Evolutionary conservation across 176 grass and related monocot genomes (phyloP).

Genomic region (Oryza glaberrima): DNA sequence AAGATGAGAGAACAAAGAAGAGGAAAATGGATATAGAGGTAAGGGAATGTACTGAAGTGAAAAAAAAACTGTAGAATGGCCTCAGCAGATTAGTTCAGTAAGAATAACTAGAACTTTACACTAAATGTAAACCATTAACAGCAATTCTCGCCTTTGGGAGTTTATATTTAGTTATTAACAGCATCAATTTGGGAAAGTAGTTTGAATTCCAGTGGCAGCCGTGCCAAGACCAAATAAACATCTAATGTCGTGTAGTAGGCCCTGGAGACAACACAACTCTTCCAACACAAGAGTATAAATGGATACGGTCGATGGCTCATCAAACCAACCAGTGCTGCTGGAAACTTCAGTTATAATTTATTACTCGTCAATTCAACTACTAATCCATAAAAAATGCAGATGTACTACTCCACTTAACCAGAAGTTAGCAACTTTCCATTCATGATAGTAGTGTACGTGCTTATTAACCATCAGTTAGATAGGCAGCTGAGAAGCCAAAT

Average conservation of each 20-base stretch:
- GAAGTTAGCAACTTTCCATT: background rate
- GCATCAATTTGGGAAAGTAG: background rate
- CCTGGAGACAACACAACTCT: background rate
- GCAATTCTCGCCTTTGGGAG: background rate
- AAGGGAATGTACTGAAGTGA: no score
- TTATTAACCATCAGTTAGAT: background rate
- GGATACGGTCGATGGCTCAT: slow-evolving; percentile 17
- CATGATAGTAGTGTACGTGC: slow-evolving; percentile 11
- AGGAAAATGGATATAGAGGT: no score
- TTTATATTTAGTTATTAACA: background rate
- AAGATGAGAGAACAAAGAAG: no score
- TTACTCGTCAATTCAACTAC: slow-evolving; percentile 24
- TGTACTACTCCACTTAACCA: background rate
- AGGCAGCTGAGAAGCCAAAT: background rate
- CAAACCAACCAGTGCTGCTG: slow-evolving; percentile 12
- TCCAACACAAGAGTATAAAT: background rate
- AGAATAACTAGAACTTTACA: background rate
- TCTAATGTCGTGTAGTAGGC: background rate
- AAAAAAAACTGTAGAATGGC: no score
- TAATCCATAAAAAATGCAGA: slow-evolving; percentile 25
- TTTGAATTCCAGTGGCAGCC: background rate
- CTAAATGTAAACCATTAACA: background rate
- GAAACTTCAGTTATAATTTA: slow-evolving; percentile 19
- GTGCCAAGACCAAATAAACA: slow-evolving; percentile 14
- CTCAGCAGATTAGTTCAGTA: background rate